phyloP scores from a whole-genome alignment of 2,329 filamentous ascomycete species.

The Chaetomium strumarium region DNA sequence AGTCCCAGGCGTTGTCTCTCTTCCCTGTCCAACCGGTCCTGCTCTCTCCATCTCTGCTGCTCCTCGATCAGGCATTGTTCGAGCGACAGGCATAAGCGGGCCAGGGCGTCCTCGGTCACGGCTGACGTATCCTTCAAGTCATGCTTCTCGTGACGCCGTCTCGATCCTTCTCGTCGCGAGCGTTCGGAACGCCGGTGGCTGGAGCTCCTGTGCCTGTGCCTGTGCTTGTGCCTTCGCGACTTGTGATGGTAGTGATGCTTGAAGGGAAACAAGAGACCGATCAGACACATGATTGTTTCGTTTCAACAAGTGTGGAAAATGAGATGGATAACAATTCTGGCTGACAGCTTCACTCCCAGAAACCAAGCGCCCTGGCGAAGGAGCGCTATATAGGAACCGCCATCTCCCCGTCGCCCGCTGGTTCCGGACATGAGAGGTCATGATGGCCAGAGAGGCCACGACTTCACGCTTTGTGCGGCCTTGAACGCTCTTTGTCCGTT shows the following conservation, averaged over 20 bases:
- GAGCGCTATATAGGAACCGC: background rate
- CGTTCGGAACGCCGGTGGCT: background rate
- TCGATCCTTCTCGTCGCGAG: background rate
- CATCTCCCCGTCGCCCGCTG: background rate
- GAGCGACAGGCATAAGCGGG: constrained; percentile 8
- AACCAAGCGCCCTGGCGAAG: background rate
- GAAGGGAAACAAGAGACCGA: constrained; percentile 15
- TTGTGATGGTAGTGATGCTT: background rate
- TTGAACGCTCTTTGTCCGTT: constrained; percentile 3
- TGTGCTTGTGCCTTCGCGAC: constrained; percentile 6
- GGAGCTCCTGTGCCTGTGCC: background rate
- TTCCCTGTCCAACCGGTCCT: constrained; percentile 1
- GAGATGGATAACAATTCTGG: background rate
- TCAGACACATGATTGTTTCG: constrained; percentile 12
- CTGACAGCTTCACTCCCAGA: no score
- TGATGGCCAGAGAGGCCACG: background rate
- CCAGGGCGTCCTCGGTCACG: constrained; percentile 7
- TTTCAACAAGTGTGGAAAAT: background rate
- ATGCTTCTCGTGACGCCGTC: background rate
- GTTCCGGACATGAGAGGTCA: background rate
- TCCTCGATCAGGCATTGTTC: constrained; percentile 11
- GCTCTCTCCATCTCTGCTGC: constrained; percentile 4
- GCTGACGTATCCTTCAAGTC: background rate
- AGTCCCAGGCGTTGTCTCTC: background rate
- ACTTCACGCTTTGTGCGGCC: constrained; percentile 1